Conservation (phyloP, 768 basidiomycete species). For the Cystofilobasidium ferigula region DNA sequence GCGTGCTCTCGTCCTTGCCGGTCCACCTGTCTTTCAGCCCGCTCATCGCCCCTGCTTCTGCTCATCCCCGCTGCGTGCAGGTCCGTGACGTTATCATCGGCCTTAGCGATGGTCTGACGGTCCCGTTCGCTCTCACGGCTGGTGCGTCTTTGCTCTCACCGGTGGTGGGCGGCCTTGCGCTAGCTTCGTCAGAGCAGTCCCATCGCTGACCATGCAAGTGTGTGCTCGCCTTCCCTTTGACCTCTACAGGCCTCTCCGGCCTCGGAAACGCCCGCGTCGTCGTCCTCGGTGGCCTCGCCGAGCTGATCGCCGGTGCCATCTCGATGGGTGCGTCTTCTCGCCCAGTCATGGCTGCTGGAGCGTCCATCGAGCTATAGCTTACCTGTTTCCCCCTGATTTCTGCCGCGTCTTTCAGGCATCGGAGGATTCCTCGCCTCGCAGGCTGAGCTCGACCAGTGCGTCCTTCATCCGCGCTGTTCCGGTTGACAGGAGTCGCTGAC, state of each 20-base stretch:
- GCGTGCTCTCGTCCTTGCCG: background rate
- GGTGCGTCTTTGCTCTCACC: slow-evolving; percentile 41
- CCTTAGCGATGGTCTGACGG: slow-evolving; percentile 79
- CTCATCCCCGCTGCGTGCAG: background rate
- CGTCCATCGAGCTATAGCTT: background rate
- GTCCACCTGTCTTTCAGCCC: background rate
- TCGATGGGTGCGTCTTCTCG: slow-evolving; percentile 4
- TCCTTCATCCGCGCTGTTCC: background rate
- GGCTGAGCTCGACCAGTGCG: slow-evolving; percentile 85
- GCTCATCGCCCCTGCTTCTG: no score
- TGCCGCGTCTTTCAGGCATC: slow-evolving; percentile 53
- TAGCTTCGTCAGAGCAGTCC: background rate
- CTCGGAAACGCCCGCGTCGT: slow-evolving; percentile 84
- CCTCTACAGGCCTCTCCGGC: slow-evolving; percentile 45
- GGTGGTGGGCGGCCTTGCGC: background rate
- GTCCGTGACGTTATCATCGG: slow-evolving; percentile 58
- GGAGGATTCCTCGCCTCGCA: slow-evolving; percentile 70
- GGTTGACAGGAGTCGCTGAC: no score
- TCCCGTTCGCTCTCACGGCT: slow-evolving; percentile 82
- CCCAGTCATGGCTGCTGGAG: background rate
- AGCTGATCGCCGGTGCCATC: slow-evolving; percentile 37
- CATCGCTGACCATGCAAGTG: slow-evolving; percentile 36
- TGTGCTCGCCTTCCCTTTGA: background rate
- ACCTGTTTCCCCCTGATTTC: background rate
- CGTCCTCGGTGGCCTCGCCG: slow-evolving; percentile 84